Evolutionary conservation across 2,329 filamentous ascomycete genomes (phyloP).

Genomic region (Colletotrichum acutatum): DNA sequence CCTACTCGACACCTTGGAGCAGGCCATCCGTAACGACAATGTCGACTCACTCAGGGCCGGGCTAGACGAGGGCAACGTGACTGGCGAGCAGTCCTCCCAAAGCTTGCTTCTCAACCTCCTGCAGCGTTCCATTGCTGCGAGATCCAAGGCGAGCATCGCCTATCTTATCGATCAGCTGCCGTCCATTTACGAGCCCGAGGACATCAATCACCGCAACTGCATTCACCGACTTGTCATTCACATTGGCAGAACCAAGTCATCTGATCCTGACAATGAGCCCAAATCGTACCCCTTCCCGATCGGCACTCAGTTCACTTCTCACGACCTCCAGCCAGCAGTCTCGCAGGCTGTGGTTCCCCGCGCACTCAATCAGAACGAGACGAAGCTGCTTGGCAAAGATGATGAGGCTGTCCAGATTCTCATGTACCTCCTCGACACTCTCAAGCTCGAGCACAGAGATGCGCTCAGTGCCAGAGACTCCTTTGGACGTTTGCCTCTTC

Average conservation of each 20-base stretch:
- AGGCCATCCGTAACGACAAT: conserved; percentile 77
- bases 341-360: conserved; percentile 72
- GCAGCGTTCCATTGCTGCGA: conserved; percentile 79
- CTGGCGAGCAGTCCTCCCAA: conserved; percentile 67
- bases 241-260: conserved; percentile 79
- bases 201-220: conserved; percentile 94
- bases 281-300: conserved; percentile 62
- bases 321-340: conserved; percentile 84
- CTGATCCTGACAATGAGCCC: conserved; percentile 57
- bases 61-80: conserved; percentile 66
- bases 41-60: conserved; percentile 64
- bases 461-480: conserved; percentile 78
- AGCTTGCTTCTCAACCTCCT: conserved; percentile 82
- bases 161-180: conserved; percentile 75
- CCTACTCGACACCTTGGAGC: conserved; percentile 77
- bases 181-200: conserved; percentile 84
- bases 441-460: conserved; percentile 74
- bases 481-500: conserved; percentile 85
- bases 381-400: conserved; percentile 71
- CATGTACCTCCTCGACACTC: conserved; percentile 70
- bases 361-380: conserved; percentile 73
- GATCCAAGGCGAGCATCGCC: conserved; percentile 76
- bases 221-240: conserved; percentile 93
- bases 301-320: conserved; percentile 67
- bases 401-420: conserved; percentile 81